phyloP scores from a whole-genome alignment of 768 basidiomycete species.

The Tylopilus rubrobrunneus region DNA sequence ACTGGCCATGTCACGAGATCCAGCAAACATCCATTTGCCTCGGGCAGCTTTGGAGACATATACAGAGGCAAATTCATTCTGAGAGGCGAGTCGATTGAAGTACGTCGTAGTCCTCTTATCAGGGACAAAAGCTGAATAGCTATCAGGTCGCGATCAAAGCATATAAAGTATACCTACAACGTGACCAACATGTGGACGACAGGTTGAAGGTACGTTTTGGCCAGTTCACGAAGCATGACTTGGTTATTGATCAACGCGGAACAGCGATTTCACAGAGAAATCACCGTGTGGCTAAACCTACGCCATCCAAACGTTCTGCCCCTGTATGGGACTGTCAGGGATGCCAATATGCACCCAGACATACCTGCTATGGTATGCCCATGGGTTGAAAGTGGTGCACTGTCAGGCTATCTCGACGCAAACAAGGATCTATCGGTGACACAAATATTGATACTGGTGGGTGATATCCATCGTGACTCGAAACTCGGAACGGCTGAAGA shows the following conservation, averaged over 20 bases:
- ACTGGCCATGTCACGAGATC: background rate
- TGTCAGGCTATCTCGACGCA: background rate
- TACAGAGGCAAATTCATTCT: background rate
- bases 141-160: slow-evolving; percentile 2
- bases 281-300: background rate
- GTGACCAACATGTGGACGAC: background rate
- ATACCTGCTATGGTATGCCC: slow-evolving; percentile 1
- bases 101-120: background rate
- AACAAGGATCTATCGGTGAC: background rate
- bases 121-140: background rate
- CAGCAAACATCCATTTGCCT: background rate
- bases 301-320: background rate
- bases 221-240: background rate
- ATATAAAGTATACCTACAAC: background rate
- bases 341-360: background rate
- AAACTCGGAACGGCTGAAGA: background rate
- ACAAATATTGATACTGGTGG: background rate
- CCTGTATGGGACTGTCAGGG: background rate
- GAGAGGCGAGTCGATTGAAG: background rate
- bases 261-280: background rate
- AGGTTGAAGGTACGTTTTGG: background rate
- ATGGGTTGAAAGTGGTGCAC: background rate
- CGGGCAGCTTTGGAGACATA: background rate
- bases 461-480: background rate
- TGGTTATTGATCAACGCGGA: background rate